phyloP scores from a whole-genome alignment of 768 basidiomycete species.

The Dioszegia crocea region DNA sequence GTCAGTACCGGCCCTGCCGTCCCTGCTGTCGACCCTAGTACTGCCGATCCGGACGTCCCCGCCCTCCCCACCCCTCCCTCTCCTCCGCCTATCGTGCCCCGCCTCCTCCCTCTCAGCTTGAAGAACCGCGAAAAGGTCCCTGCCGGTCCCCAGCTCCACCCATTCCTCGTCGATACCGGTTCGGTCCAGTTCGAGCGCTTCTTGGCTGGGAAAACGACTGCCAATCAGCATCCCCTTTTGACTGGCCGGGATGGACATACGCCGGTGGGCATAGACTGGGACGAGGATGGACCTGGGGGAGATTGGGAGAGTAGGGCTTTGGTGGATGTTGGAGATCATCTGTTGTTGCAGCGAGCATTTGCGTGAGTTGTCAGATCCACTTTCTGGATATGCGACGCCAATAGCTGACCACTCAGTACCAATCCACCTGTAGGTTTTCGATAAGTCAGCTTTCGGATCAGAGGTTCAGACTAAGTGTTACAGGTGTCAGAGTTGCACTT shows the following conservation, averaged over 20 bases:
- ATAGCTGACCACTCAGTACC: background rate
- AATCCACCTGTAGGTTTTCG: conserved; percentile 8
- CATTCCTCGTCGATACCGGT: background rate
- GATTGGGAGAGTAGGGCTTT: background rate
- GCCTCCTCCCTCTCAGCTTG: conserved; percentile 1
- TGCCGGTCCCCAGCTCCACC: background rate
- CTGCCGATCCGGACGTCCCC: background rate
- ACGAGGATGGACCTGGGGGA: background rate
- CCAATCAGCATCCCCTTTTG: too few species aligned
- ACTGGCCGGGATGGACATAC: background rate
- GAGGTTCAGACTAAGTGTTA: too few species aligned
- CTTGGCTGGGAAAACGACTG: background rate
- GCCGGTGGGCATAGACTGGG: background rate
- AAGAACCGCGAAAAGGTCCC: background rate
- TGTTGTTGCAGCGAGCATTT: background rate
- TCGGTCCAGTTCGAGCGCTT: background rate
- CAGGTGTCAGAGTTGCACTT: background rate
- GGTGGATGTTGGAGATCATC: background rate
- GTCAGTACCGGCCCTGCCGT: too few species aligned
- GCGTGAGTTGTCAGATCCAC: background rate
- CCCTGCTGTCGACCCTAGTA: background rate
- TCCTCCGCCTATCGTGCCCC: background rate
- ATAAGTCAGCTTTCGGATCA: too few species aligned
- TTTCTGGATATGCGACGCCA: background rate
- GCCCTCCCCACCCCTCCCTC: background rate